A percentile compares a stretch with the other conserved stretches of the same genome.
Evolutionary conservation across 1,284 basidiomycete genomes (phyloP).

Genomic region (Marasmius sp.): DNA sequence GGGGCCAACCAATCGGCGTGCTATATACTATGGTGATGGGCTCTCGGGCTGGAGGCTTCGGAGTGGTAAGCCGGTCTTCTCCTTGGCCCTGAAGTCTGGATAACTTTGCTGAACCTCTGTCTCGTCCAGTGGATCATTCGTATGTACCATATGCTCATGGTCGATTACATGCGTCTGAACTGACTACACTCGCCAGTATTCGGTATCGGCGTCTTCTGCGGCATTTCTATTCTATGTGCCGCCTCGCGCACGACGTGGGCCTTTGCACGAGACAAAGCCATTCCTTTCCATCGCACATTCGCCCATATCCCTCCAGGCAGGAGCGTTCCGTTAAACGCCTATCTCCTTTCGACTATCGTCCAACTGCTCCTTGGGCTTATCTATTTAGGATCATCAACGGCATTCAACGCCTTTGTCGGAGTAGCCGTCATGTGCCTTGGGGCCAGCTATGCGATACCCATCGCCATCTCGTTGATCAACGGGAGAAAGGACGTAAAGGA

Average conservation of each 20-base stretch:
- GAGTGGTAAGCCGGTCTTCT: slow-evolving; percentile 50
- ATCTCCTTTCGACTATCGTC: slow-evolving; percentile 55
- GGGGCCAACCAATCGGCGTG: slow-evolving; percentile 65
- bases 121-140: neutral
- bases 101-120: neutral
- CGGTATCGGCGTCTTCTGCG: slow-evolving; percentile 51
- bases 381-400: slow-evolving; percentile 52
- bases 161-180: neutral
- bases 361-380: slow-evolving; percentile 56
- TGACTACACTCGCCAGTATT: slow-evolving; percentile 33
- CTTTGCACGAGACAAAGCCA: slow-evolving; percentile 68
- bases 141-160: neutral
- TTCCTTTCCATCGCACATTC: slow-evolving; percentile 46
- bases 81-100: slow-evolving; percentile 13
- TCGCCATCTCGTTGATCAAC: slow-evolving; percentile 43
- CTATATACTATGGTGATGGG: slow-evolving; percentile 68
- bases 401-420: slow-evolving; percentile 58
- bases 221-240: slow-evolving; percentile 59
- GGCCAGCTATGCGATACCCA: slow-evolving; percentile 51
- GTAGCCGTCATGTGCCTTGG: slow-evolving; percentile 57
- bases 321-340: slow-evolving; percentile 56
- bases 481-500: slow-evolving; percentile 38
- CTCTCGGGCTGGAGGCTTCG: slow-evolving; percentile 62
- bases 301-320: slow-evolving; percentile 5
- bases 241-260: slow-evolving; percentile 67